phyloP scores from a whole-genome alignment of 169 alveolate genomes.

The Plasmodium relictum region DNA sequence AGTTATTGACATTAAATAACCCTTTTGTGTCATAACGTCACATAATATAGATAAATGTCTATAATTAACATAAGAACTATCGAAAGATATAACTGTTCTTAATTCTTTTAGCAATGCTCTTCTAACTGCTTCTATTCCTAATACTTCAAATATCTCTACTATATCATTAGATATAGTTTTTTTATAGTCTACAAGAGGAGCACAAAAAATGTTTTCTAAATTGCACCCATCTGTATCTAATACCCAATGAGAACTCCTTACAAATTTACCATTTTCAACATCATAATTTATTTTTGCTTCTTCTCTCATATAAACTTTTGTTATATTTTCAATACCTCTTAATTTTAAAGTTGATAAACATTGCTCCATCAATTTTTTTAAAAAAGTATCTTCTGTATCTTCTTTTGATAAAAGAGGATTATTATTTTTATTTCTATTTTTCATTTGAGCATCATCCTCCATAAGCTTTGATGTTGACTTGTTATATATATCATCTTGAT shows the following conservation, averaged over 20 bases:
- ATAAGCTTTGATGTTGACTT: neutral
- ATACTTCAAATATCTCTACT: conserved; percentile 95
- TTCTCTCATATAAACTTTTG: conserved; percentile 97
- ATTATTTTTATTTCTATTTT: conserved; percentile 22
- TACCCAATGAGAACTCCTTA: conserved; percentile 96
- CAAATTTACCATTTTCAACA: conserved; percentile 91
- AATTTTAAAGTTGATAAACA: conserved; percentile 88
- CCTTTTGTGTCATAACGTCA: conserved; percentile 99
- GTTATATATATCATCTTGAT: neutral
- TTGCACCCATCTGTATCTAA: conserved; percentile 99
- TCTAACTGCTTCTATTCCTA: conserved; percentile 99
- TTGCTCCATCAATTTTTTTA: conserved; percentile 90
- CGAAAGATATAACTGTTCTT: conserved; percentile 92
- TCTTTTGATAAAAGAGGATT: conserved; percentile 66
- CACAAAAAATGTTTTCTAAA: conserved; percentile 93
- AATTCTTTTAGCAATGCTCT: conserved; percentile 96
- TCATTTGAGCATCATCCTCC: conserved; percentile 4
- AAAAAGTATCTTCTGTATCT: conserved; percentile 92
- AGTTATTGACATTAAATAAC: conserved; percentile 98
- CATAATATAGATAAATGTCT: conserved; percentile 98
- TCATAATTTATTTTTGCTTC: conserved; percentile 93
- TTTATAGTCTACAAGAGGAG: conserved; percentile 93
- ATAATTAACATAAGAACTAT: conserved; percentile 98
- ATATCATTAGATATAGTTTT: conserved; percentile 98
- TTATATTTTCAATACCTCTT: conserved; percentile 91